A percentile compares a stretch with the other conserved stretches of the same genome.
These are phyloP conservation scores for Penicillium lividum DNA, from an alignment of 495 filamentous ascomycete species.

Conservation along the genomic window DNA sequence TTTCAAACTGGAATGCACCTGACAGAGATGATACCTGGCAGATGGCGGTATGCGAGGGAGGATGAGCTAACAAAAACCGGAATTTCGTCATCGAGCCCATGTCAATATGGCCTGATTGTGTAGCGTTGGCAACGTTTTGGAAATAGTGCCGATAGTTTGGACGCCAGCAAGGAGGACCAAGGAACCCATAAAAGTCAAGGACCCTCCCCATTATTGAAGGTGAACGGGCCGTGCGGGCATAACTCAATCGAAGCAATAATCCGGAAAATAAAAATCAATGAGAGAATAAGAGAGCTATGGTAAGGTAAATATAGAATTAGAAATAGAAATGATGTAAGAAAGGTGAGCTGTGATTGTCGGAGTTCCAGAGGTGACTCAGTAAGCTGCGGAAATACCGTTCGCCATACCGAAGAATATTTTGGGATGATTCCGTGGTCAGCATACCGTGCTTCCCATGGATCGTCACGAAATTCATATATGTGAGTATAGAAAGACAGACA, in stretches of 20 bases:
- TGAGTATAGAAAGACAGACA: no score
- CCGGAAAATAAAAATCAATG: neutral
- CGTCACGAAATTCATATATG: no score
- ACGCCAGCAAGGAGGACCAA: neutral
- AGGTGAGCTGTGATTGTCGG: conserved; percentile 4
- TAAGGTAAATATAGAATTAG: neutral
- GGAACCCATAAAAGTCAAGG: neutral
- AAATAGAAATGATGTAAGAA: no score
- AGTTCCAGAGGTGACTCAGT: conserved; percentile 5
- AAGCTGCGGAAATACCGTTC: conserved; percentile 5
- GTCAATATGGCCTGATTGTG: neutral
- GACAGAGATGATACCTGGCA: conserved; percentile 1
- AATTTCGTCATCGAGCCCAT: neutral
- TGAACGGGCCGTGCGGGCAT: neutral
- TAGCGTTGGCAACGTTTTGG: neutral
- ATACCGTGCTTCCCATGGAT: no score
- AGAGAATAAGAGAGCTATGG: no score
- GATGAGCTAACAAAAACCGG: neutral
- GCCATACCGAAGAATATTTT: neutral
- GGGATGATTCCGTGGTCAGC: no score
- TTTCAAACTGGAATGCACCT: conserved; percentile 5
- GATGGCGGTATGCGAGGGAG: conserved; percentile 2
- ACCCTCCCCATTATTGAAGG: neutral
- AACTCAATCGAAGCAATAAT: conserved; percentile 1
- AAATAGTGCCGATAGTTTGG: neutral